phyloP scores from a whole-genome alignment of 1,139 yeast species.

The Sugiyamaella neomexicana region DNA sequence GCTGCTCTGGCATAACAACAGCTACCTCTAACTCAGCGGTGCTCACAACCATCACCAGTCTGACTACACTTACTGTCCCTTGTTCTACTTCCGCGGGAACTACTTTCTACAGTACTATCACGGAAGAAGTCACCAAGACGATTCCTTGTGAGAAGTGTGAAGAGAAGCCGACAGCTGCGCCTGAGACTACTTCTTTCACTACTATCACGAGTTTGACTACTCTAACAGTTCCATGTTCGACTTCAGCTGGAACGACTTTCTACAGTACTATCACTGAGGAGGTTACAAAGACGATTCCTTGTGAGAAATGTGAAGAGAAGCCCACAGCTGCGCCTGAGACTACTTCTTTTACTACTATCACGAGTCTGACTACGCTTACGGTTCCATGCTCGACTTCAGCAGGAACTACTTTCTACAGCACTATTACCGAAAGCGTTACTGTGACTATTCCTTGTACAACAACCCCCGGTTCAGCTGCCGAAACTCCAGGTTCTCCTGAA shows the following conservation, averaged over 20 bases:
- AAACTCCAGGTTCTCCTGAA: background rate
- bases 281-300: too few species aligned
- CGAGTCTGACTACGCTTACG: conserved; percentile 19
- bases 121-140: conserved; percentile 3
- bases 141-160: conserved; percentile 3
- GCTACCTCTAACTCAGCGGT: background rate
- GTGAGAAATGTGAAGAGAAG: too few species aligned
- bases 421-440: conserved; percentile 16
- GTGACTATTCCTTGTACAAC: conserved; percentile 18
- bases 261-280: too few species aligned
- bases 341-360: conserved; percentile 11
- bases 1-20: background rate
- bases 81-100: conserved; percentile 13
- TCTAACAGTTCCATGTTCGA: conserved; percentile 6
- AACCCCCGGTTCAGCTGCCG: conserved; percentile 2
- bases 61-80: conserved; percentile 13
- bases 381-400: conserved; percentile 19
- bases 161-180: conserved; percentile 1
- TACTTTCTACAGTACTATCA: conserved; percentile 2
- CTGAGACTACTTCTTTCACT: conserved; percentile 1
- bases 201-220: conserved; percentile 14
- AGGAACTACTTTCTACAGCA: conserved; percentile 13
- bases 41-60: background rate
- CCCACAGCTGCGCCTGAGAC: background rate
- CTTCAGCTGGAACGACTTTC: conserved; percentile 10